Evolutionary conservation across 805 yeast genomes (phyloP).

Genomic region (Metschnikowia rubicola): DNA sequence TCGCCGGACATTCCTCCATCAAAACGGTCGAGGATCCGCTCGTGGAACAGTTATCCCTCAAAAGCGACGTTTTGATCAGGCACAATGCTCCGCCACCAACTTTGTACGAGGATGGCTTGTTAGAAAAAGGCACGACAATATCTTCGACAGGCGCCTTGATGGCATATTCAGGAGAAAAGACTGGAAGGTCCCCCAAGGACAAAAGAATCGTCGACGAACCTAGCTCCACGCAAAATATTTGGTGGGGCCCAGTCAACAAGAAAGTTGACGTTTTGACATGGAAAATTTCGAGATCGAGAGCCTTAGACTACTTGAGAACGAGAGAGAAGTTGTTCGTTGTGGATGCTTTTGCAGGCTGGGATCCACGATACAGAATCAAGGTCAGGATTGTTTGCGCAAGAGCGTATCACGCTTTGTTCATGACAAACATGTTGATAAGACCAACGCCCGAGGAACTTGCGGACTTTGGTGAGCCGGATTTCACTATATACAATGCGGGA

Average conservation of each 20-base stretch:
- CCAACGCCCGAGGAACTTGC: conserved; percentile 88
- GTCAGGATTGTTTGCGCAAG: conserved; percentile 96
- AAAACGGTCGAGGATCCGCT: conserved; percentile 40
- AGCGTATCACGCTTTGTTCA: conserved; percentile 96
- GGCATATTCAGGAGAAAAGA: conserved; percentile 92
- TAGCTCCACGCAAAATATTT: conserved; percentile 74
- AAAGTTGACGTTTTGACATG: conserved; percentile 92
- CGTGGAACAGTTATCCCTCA: conserved; percentile 43
- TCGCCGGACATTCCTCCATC: conserved; percentile 37
- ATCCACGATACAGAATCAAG: conserved; percentile 93
- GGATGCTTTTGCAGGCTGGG: conserved; percentile 99
- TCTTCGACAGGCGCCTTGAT: conserved; percentile 91
- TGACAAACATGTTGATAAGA: conserved; percentile 96
- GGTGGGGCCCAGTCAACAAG: conserved; percentile 99
- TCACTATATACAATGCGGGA: conserved; percentile 97
- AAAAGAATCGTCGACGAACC: conserved; percentile 96
- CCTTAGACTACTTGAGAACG: conserved; percentile 93
- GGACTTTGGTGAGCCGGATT: conserved; percentile 94
- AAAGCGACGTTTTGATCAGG: conserved; percentile 63
- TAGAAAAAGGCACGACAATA: conserved; percentile 87
- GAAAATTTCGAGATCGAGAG: conserved; percentile 94
- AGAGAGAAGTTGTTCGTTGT: conserved; percentile 91
- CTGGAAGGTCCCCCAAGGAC: conserved; percentile 98
- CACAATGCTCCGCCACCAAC: conserved; percentile 94
- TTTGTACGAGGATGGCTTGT: conserved; percentile 89